Conservation (phyloP, 2,329 filamentous ascomycete genomes). For the Onygenales sp. region DNA sequence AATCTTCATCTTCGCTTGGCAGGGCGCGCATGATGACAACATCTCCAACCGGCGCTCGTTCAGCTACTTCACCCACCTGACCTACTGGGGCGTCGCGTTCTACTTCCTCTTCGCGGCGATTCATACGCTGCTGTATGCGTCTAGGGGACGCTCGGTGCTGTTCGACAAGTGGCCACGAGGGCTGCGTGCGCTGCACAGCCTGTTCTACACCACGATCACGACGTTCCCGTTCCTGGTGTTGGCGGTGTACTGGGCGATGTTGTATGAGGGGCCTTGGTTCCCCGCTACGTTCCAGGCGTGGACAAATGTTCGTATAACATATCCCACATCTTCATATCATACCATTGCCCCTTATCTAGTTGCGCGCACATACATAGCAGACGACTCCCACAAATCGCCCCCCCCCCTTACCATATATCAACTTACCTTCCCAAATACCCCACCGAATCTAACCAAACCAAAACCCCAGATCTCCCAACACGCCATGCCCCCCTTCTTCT, state of each 20-base stretch:
- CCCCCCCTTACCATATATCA: no score
- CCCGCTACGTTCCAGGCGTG: conserved; percentile 44
- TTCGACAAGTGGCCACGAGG: conserved; percentile 51
- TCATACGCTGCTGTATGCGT: conserved; percentile 61
- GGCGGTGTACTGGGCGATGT: conserved; percentile 58
- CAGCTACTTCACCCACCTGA: conserved; percentile 74
- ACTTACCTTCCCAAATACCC: not conserved
- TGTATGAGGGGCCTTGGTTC: conserved; percentile 48
- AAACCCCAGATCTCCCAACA: conserved; percentile 55
- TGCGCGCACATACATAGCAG: no score
- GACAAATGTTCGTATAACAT: conserved; percentile 28
- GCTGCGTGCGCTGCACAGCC: conserved; percentile 55
- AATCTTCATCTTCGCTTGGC: conserved; percentile 60
- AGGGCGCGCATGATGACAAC: conserved; percentile 46
- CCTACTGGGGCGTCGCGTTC: conserved; percentile 74
- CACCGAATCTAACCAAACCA: not conserved
- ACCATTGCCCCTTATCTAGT: conserved; percentile 1
- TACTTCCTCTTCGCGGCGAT: conserved; percentile 60
- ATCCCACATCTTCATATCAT: not conserved
- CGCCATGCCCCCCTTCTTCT: conserved; percentile 62
- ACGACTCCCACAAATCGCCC: no score
- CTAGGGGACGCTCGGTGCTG: conserved; percentile 42
- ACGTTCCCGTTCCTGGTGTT: conserved; percentile 61
- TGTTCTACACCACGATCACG: conserved; percentile 55
- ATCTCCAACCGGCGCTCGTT: conserved; percentile 48